phyloP scores from a whole-genome alignment of 805 yeast species.

The Kodamaea nitidulidarum region DNA sequence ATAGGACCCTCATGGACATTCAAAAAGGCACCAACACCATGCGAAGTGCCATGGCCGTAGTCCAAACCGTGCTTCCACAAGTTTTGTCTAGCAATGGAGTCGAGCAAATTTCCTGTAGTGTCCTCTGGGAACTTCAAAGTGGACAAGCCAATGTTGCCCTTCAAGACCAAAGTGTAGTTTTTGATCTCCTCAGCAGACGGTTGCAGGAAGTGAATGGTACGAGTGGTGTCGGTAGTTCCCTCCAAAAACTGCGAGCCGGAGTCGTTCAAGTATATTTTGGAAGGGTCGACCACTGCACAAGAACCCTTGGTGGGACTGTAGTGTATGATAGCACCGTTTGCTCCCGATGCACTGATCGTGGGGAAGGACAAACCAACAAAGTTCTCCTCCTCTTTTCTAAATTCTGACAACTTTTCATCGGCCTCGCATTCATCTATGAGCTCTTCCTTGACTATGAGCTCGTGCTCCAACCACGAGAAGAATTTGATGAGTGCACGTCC shows the following conservation, averaged over 20 bases:
- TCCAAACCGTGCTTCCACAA: slow-evolving; percentile 56
- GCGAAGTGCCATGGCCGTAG: slow-evolving; percentile 63
- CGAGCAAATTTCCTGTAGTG: slow-evolving; percentile 52
- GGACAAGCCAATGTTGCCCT: slow-evolving; percentile 52
- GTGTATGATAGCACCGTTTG: slow-evolving; percentile 76
- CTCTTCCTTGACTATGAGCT: slow-evolving; percentile 39
- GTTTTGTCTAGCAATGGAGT: slow-evolving; percentile 54
- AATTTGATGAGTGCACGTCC: slow-evolving; percentile 52
- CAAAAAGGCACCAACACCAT: slow-evolving; percentile 59
- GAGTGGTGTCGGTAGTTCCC: slow-evolving; percentile 63
- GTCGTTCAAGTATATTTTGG: slow-evolving; percentile 51
- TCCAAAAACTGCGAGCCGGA: slow-evolving; percentile 60
- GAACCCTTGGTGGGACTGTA: slow-evolving; percentile 52
- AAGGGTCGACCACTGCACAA: slow-evolving; percentile 48
- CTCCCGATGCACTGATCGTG: slow-evolving; percentile 71
- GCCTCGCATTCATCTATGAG: slow-evolving; percentile 58
- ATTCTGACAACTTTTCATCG: slow-evolving; percentile 42
- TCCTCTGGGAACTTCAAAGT: slow-evolving; percentile 50
- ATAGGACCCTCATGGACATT: slow-evolving; percentile 64
- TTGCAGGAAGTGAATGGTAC: slow-evolving; percentile 52
- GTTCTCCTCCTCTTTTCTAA: slow-evolving; percentile 39
- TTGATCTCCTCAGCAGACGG: slow-evolving; percentile 45
- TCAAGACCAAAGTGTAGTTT: slow-evolving; percentile 54
- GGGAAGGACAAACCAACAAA: slow-evolving; percentile 66
- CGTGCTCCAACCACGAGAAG: slow-evolving; percentile 57